Evolutionary conservation across 2,329 filamentous ascomycete genomes (phyloP), one percentile per base, ranked within the genome.

Genomic region (Colletotrichum caudatum): DNA sequence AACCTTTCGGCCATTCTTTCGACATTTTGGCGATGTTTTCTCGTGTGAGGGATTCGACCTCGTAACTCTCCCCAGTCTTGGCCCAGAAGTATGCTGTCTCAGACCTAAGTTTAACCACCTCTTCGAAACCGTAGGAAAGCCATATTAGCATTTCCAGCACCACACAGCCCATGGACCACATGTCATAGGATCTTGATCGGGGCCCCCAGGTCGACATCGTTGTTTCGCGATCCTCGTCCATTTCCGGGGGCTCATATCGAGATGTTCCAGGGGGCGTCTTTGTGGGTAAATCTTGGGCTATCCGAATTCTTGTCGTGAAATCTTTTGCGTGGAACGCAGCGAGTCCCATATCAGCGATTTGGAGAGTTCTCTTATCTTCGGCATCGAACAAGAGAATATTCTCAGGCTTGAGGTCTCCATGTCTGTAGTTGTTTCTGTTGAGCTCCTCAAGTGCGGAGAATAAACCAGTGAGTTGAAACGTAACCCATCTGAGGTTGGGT

Each of bases 91-190:
- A 66, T 20, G 48, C 9, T 2, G 64, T 54, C 2, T 26, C 3
- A 0, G 9, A 5, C 29, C 48, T 54, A 7, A 70, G 61, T 3
- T 6, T 23, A 1, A 23, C 18, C 37, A 70, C 23, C 4, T 5
- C 5, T 0, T 48, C 18, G 6, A 33, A 33, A 3, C 76, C 76
- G 3, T 76, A 72, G 0, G 78, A 56, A 0, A 80, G 44, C 79
- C 79, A 81, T 7, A 79, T 74, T 0, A 76, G 26, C 0, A 76
- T 74, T 56, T 80, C 78, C 4, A 80, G 65, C 0, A 75, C 69
- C 3, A 81, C 74, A n/a, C 76, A 79, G 0, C 78, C 79, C 65
- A 80, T 74, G 0, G 78, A 78, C 79, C 78, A 81, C 8, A 76
- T 72, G 4, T 81, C 78, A 16, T 77, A 80, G 0, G 66, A 66